A percentile compares a stretch with the other conserved stretches of the same genome.
These are phyloP conservation scores for Talinum fruticosum DNA, from an alignment of 148 eudicot genomes.

Conservation along the genomic window DNA sequence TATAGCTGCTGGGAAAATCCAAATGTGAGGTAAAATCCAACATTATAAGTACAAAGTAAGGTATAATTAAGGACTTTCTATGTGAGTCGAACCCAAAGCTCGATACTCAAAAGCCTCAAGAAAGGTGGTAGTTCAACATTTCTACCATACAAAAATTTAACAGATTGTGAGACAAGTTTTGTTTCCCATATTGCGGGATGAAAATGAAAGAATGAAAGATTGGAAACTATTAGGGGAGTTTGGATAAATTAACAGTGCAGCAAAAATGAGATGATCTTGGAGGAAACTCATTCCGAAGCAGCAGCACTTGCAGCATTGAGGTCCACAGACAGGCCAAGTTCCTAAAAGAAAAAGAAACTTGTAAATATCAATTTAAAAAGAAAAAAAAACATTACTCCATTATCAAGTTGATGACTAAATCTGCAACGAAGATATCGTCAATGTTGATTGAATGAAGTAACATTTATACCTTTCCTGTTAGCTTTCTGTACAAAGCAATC, in stretches of 20 bases:
- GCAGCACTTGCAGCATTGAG: constrained; percentile 68
- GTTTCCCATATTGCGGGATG: not conserved
- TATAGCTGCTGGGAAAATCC: not conserved
- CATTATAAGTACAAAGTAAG: not conserved
- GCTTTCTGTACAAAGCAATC: constrained; percentile 55
- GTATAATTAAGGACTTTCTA: not conserved
- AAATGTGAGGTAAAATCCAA: not conserved
- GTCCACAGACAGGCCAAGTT: constrained; percentile 69
- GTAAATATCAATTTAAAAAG: not conserved
- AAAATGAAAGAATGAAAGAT: not conserved
- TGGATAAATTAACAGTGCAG: not conserved
- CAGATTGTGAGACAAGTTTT: constrained; percentile 10
- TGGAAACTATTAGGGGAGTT: not conserved
- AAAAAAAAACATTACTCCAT: not conserved
- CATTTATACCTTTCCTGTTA: constrained; percentile 63
- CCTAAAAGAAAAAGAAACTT: constrained; percentile 34
- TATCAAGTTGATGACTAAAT: not conserved
- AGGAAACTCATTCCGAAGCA: constrained; percentile 40
- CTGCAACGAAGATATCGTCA: not conserved
- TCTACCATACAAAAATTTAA: not conserved
- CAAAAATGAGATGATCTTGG: not conserved
- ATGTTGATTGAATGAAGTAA: not conserved
- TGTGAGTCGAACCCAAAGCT: not conserved
- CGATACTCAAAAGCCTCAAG: not conserved
- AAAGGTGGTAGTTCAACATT: not conserved